Evolutionary conservation across 129 eudicot genomes (phyloP).

Genomic region (Tagetes patula): DNA sequence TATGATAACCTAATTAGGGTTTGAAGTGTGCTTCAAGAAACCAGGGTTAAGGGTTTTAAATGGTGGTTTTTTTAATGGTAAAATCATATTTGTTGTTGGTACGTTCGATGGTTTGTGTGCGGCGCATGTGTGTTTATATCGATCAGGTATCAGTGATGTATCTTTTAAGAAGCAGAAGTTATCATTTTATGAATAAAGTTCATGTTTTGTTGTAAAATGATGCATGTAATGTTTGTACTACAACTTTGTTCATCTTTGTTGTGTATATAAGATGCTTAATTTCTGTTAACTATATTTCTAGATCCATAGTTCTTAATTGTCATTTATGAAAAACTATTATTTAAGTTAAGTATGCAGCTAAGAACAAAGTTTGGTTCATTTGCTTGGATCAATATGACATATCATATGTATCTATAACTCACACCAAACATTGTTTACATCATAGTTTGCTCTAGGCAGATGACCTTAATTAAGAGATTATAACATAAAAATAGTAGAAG

Average conservation of each 20-base stretch:
- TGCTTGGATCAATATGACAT: too few species aligned
- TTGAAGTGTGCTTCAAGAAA: slow-evolving; percentile 24
- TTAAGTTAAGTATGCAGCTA: not conserved
- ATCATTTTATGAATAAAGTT: slow-evolving; percentile 26
- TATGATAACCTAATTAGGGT: slow-evolving; percentile 32
- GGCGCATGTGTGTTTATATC: slow-evolving; percentile 28
- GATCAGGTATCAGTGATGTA: not conserved
- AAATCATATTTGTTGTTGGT: slow-evolving; percentile 12
- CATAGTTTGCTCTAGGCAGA: too few species aligned
- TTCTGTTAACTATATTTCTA: slow-evolving; percentile 7
- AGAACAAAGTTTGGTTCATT: not conserved
- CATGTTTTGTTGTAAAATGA: slow-evolving; percentile 17
- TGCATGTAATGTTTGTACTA: slow-evolving; percentile 6
- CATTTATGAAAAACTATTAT: slow-evolving; percentile 3
- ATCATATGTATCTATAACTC: too few species aligned
- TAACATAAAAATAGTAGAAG: too few species aligned
- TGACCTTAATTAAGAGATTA: too few species aligned
- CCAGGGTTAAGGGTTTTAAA: slow-evolving; percentile 23
- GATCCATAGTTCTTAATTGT: slow-evolving; percentile 5
- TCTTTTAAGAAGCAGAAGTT: slow-evolving; percentile 25
- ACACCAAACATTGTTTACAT: too few species aligned
- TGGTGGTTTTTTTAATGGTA: slow-evolving; percentile 21
- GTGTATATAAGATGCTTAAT: not conserved
- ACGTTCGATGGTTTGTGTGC: slow-evolving; percentile 25
- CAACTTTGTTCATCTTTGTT: slow-evolving; percentile 7